phyloP scores from a whole-genome alignment of 352 stramenopile genomes.

The Elongisporangium anandrum region DNA sequence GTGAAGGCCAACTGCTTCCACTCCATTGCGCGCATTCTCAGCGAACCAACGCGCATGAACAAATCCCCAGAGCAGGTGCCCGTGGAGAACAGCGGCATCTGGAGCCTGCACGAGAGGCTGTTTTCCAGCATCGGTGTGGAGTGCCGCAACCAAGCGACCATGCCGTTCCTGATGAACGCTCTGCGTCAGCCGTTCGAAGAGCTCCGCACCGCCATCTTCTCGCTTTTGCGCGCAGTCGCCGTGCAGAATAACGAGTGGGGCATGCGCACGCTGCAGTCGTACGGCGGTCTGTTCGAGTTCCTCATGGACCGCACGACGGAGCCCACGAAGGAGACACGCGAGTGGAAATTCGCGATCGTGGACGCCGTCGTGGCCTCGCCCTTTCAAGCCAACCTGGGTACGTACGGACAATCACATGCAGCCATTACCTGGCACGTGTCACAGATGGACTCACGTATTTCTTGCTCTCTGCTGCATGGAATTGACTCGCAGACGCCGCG shows the following conservation, averaged over 20 bases:
- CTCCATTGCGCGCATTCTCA: constrained; percentile 54
- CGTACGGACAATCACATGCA: constrained; percentile 8
- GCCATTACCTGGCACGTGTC: constrained; percentile 1
- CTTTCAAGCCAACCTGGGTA: constrained; percentile 55
- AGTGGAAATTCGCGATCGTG: constrained; percentile 89
- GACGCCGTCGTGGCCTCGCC: constrained; percentile 69
- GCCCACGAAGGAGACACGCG: constrained; percentile 75
- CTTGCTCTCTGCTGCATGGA: constrained; percentile 11
- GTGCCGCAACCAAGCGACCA: constrained; percentile 43
- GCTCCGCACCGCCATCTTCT: constrained; percentile 69
- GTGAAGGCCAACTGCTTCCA: constrained; percentile 78
- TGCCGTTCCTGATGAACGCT: constrained; percentile 68
- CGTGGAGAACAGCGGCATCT: constrained; percentile 56
- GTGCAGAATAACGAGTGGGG: constrained; percentile 80
- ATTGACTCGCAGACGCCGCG: constrained; percentile 26
- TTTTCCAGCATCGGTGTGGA: constrained; percentile 62
- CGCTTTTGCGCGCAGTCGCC: constrained; percentile 71
- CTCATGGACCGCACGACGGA: constrained; percentile 77
- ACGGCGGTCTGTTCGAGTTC: constrained; percentile 85
- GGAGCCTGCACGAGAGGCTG: constrained; percentile 57
- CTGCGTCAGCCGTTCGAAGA: constrained; percentile 84
- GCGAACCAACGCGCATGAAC: constrained; percentile 36
- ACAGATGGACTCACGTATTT: constrained; percentile 3
- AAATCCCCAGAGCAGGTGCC: constrained; percentile 26
- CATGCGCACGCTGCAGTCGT: constrained; percentile 53